Base-by-base conservation (phyloP, 176 grass and related monocot species). In the Rhipidocladum racemiflorum region DNA sequence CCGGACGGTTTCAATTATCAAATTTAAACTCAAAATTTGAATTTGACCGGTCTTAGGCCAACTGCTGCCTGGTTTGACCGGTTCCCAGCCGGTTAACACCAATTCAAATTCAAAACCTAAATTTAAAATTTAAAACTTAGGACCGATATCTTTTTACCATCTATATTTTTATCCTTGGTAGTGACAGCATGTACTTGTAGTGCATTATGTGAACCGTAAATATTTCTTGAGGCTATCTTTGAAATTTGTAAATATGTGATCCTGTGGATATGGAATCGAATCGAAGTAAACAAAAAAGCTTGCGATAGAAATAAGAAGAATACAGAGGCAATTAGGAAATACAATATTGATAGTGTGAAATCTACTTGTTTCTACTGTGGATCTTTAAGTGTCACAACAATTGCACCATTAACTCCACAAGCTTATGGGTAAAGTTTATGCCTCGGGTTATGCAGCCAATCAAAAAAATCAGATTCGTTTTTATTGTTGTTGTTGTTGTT, bases 371-470 rank as follows among this genome's bases (percentile, higher is more conserved):
- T 60, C 17, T 53, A 43, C 28, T 12, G 9, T 82, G 27, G 10
- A 62, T 72, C 54, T 82, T 70, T 70, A 45, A 25, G 40, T 72
- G 29, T 24, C 68, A 72, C 42, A 27, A 45, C 35, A 63, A 34
- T 62, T 48, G 20, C 44, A 24, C 10, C 20, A 17, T 63, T 61
- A 60, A 14, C 6, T 30, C 10, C 25, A 81, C 66, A 61, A 30
- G 14, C 53, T 46, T 46, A 16, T 45, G 65, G 57, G n/a, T 57
- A 24, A 24, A 70, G 28, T 21, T 34, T 32, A 29, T 72, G 80
- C 30, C 4, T 66, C 7, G 30, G 46, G 45, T 67, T 64, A 46
- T 36, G 35, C 38, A 36, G 76, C 14, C 8, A 23, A 79, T 53
- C 18, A 36, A 82, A 48, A 82, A 71, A 45, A 35, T 6, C 20